phyloP scores from a whole-genome alignment of 163 green algal genomes.

The Chlorella variabilis region DNA sequence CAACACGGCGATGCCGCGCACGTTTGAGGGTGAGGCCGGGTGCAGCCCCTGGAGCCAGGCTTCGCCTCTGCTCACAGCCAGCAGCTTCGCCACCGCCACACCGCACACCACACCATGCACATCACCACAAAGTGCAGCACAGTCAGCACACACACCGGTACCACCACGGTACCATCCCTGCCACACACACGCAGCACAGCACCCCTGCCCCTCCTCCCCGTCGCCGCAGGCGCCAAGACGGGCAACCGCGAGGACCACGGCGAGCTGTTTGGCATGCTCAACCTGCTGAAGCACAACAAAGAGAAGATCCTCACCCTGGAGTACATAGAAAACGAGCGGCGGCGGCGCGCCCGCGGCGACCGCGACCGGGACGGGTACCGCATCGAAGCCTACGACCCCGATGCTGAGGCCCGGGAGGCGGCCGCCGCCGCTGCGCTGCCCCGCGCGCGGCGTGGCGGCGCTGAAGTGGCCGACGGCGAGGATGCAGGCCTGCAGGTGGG shows the following conservation, averaged over 20 bases:
- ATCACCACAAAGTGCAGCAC: too few species aligned
- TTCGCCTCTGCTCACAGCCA: too few species aligned
- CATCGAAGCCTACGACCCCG: neutral
- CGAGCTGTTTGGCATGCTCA: conserved; percentile 62
- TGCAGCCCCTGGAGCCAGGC: too few species aligned
- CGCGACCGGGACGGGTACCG: neutral
- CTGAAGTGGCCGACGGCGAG: neutral
- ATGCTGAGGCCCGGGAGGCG: too few species aligned
- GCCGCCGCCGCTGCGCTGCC: too few species aligned
- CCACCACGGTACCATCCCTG: too few species aligned
- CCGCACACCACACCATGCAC: neutral
- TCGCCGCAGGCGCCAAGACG: conserved; percentile 20
- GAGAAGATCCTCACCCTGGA: conserved; percentile 47
- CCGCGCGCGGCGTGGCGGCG: neutral
- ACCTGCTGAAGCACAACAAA: conserved; percentile 57
- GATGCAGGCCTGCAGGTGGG: conserved; percentile 16
- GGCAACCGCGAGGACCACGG: conserved; percentile 33
- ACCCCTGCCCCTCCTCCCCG: too few species aligned
- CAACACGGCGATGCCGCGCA: neutral
- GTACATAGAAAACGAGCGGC: conserved; percentile 28
- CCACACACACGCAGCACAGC: too few species aligned
- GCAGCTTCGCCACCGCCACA: too few species aligned
- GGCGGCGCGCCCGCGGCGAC: neutral
- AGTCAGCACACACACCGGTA: too few species aligned
- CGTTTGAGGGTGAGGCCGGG: conserved; percentile 26